Conservation (phyloP, 2,329 filamentous ascomycete genomes). For the Pseudogymnoascus sp. region DNA sequence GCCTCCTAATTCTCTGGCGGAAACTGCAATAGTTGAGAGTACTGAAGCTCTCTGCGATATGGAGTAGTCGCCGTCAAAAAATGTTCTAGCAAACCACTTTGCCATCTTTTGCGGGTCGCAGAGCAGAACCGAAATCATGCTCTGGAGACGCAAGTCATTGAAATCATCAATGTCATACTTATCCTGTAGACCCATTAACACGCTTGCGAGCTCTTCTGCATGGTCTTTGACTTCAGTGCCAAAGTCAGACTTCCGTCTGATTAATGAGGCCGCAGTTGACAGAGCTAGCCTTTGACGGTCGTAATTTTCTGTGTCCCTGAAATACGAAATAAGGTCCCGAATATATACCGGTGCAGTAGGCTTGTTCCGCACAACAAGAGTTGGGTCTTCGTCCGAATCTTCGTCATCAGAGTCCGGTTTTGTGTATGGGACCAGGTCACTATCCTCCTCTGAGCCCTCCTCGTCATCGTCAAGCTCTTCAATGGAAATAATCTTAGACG, state of each 20-base stretch:
- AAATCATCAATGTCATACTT: constrained; percentile 78
- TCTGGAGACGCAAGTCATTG: constrained; percentile 65
- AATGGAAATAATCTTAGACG: constrained; percentile 42
- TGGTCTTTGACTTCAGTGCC: constrained; percentile 84
- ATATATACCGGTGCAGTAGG: constrained; percentile 83
- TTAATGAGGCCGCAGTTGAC: constrained; percentile 67
- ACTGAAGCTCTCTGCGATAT: constrained; percentile 75
- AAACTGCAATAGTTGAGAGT: constrained; percentile 73
- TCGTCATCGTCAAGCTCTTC: constrained; percentile 59
- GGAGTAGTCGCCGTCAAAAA: constrained; percentile 89
- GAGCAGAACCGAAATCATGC: constrained; percentile 73
- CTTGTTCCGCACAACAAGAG: constrained; percentile 75
- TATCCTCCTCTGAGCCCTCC: constrained; percentile 39
- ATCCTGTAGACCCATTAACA: constrained; percentile 75
- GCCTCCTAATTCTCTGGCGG: constrained; percentile 78
- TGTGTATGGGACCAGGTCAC: constrained; percentile 61
- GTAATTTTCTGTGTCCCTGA: constrained; percentile 75
- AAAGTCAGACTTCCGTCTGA: constrained; percentile 81
- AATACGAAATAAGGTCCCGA: constrained; percentile 69
- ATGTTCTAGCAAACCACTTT: constrained; percentile 74
- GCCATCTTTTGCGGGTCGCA: constrained; percentile 71
- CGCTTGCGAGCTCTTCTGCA: constrained; percentile 67
- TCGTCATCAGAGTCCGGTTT: constrained; percentile 85
- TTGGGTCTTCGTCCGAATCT: constrained; percentile 90
- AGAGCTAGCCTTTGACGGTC: constrained; percentile 78